phyloP scores from a whole-genome alignment of 2,329 filamentous ascomycete species.

The Grosmannia huntii region DNA sequence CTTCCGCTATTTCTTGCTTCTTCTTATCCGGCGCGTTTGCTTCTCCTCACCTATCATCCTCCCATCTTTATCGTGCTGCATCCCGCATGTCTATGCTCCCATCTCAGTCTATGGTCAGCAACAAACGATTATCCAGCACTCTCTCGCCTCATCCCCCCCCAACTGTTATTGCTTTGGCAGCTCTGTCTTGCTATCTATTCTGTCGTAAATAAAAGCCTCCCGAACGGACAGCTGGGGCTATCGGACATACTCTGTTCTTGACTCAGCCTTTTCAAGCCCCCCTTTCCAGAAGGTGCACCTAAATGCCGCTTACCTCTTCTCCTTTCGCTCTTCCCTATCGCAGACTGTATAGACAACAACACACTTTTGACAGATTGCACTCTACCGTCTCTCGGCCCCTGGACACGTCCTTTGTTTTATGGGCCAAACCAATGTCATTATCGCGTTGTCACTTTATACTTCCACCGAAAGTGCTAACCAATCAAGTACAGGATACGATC shows the following conservation, averaged over 20 bases:
- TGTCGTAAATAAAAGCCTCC: background rate
- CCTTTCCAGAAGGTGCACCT: background rate
- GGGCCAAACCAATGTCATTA: background rate
- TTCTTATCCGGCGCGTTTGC: background rate
- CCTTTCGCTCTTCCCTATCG: background rate
- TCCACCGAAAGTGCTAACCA: background rate
- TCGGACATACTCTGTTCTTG: background rate
- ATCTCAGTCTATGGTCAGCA: background rate
- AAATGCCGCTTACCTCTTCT: background rate
- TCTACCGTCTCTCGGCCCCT: background rate
- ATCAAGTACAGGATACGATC: background rate
- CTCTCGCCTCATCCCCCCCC: background rate
- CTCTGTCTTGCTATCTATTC: background rate
- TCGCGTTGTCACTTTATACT: background rate
- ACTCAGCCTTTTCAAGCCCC: background rate
- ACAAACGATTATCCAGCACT: background rate
- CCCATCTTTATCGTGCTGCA: background rate
- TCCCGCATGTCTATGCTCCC: background rate
- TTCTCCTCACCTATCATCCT: background rate
- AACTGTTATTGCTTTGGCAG: background rate
- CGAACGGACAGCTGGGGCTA: background rate
- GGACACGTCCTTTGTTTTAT: background rate
- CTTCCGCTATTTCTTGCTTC: background rate
- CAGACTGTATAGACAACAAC: background rate
- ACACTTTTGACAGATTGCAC: background rate